Evolutionary conservation across 495 filamentous ascomycete species (phyloP).

Genomic region (Chlorociboria aeruginascens): DNA sequence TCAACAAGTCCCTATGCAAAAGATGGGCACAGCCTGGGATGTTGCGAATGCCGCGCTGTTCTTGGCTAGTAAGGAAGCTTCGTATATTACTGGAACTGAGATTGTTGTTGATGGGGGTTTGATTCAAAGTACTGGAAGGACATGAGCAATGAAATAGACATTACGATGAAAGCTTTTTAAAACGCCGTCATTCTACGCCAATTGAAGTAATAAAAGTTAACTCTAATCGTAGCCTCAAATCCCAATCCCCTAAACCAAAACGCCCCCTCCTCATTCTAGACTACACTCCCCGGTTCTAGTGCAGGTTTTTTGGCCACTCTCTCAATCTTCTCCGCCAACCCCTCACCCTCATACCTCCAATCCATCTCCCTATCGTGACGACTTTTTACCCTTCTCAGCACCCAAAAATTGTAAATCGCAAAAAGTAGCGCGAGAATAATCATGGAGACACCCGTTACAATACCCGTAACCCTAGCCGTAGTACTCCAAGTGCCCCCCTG

Average conservation of each 20-base stretch:
- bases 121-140: no score
- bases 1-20: slow-evolving; percentile 16
- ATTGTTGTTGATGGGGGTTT: slow-evolving; percentile 30
- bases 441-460: slow-evolving; percentile 18
- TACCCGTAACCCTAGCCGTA: slow-evolving; percentile 29
- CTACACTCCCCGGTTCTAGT: slow-evolving; percentile 14
- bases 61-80: slow-evolving; percentile 34
- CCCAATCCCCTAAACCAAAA: no score
- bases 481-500: slow-evolving; percentile 32
- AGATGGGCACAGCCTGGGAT: slow-evolving; percentile 31
- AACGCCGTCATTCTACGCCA: no score
- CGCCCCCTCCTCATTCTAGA: background rate
- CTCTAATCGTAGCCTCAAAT: no score
- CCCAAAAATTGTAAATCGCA: slow-evolving; percentile 24
- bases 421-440: slow-evolving; percentile 20
- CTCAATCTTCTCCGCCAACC: slow-evolving; percentile 10
- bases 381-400: slow-evolving; percentile 22
- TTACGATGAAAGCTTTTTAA: no score
- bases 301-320: slow-evolving; percentile 8
- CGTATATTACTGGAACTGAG: slow-evolving; percentile 41
- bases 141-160: no score
- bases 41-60: slow-evolving; percentile 40
- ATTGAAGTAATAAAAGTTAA: no score
- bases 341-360: slow-evolving; percentile 2
- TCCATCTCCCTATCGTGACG: slow-evolving; percentile 16